These are phyloP conservation scores for Entomortierella lignicola DNA, from an alignment of 192 early-diverging fungal species.

Conservation along the genomic window DNA sequence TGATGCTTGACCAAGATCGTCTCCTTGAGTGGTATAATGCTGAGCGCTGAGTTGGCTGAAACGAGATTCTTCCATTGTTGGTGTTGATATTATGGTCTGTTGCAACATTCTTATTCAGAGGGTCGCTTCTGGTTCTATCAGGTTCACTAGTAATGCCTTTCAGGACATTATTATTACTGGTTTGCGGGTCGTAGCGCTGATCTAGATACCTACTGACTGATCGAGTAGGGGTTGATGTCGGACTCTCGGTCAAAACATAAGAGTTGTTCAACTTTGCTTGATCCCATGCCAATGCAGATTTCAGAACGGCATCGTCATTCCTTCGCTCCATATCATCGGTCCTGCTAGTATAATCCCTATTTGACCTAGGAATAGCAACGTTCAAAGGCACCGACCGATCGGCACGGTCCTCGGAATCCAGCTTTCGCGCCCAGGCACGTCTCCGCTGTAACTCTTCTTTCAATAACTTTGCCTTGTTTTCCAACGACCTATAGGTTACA, in stretches of 20 bases:
- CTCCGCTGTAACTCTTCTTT: conserved; percentile 14
- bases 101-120: neutral
- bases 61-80: neutral
- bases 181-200: conserved; percentile 23
- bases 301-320: conserved; percentile 9
- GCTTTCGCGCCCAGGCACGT: neutral
- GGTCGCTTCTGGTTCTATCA: neutral
- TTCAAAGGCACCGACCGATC: neutral
- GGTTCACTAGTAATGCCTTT: conserved; percentile 1
- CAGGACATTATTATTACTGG: conserved; percentile 8
- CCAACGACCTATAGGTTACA: conserved; percentile 32
- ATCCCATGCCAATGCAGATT: conserved; percentile 36
- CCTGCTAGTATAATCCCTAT: neutral
- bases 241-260: neutral
- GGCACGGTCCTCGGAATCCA: neutral
- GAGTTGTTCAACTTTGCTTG: neutral
- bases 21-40: neutral
- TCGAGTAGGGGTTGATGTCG: neutral
- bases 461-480: conserved; percentile 17
- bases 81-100: neutral
- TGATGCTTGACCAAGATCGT: conserved; percentile 30
- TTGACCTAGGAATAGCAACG: neutral
- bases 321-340: neutral
- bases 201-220: conserved; percentile 9
- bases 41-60: conserved; percentile 2